A percentile compares a stretch with the other conserved stretches of the same genome.
Evolutionary conservation across 495 filamentous ascomycete genomes (phyloP).

Genomic region (Neurospora sp.): DNA sequence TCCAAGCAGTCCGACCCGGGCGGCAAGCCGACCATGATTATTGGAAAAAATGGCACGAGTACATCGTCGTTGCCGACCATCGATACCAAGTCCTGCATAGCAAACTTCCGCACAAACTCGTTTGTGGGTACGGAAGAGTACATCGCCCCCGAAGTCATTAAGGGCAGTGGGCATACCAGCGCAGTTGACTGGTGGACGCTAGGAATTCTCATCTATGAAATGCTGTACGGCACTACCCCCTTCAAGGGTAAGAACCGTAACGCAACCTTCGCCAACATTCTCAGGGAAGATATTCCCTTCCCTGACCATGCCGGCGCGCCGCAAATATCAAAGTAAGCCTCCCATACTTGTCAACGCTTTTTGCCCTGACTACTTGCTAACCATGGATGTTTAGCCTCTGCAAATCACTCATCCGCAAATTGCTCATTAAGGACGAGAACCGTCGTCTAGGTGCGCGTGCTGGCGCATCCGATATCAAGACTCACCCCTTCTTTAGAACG

Average conservation of each 20-base stretch:
- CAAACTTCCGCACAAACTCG: slow-evolving; percentile 95
- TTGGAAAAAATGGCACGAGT: slow-evolving; percentile 71
- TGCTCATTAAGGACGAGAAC: slow-evolving; percentile 96
- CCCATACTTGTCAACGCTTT: background rate
- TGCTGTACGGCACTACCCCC: slow-evolving; percentile 96
- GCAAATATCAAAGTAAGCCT: slow-evolving; percentile 77
- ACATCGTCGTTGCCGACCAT: slow-evolving; percentile 81
- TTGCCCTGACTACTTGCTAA: slow-evolving; percentile 10
- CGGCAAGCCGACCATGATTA: slow-evolving; percentile 94
- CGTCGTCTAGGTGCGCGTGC: slow-evolving; percentile 89
- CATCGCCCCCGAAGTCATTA: slow-evolving; percentile 97
- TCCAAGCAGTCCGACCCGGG: slow-evolving; percentile 96
- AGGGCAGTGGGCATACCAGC: slow-evolving; percentile 94
- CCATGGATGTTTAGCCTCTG: slow-evolving; percentile 52
- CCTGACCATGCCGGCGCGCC: slow-evolving; percentile 78
- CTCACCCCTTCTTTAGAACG: slow-evolving; percentile 88
- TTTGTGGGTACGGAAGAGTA: slow-evolving; percentile 99
- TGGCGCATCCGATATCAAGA: slow-evolving; percentile 93
- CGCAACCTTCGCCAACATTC: slow-evolving; percentile 93
- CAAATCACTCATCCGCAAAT: slow-evolving; percentile 92
- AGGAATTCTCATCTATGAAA: slow-evolving; percentile 94
- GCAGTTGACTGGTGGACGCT: slow-evolving; percentile 99
- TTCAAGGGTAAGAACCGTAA: slow-evolving; percentile 99
- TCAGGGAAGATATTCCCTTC: slow-evolving; percentile 89
- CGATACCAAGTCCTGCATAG: slow-evolving; percentile 96